Evolutionary conservation across 2,329 filamentous ascomycete species (phyloP).

Genomic region (Aspergillus sp.): DNA sequence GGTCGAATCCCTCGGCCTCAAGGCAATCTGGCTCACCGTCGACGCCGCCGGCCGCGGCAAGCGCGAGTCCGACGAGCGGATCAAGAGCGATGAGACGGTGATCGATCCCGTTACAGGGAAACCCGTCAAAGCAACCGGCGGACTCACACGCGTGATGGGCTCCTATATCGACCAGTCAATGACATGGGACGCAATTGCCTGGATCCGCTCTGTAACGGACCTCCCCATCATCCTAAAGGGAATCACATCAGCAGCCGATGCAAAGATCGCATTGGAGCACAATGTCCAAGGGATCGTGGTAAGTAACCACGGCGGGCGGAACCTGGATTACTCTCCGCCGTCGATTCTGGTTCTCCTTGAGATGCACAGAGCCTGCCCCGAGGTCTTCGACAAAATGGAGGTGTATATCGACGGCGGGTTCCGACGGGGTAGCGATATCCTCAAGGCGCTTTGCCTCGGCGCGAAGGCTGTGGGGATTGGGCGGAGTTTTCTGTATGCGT

Average conservation of each 20-base stretch:
- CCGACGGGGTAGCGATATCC: slow-evolving; percentile 49
- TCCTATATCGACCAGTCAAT: slow-evolving; percentile 58
- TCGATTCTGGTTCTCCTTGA: slow-evolving; percentile 58
- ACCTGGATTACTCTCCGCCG: slow-evolving; percentile 57
- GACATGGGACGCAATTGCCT: slow-evolving; percentile 58
- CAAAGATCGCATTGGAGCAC: slow-evolving; percentile 53
- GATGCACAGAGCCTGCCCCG: slow-evolving; percentile 55
- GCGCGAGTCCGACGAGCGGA: slow-evolving; percentile 61
- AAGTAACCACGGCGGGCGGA: slow-evolving; percentile 63
- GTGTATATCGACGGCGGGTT: slow-evolving; percentile 61
- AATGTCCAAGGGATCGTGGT: slow-evolving; percentile 60
- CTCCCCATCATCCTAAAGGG: slow-evolving; percentile 63
- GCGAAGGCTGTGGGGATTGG: slow-evolving; percentile 11
- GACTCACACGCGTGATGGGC: slow-evolving; percentile 57
- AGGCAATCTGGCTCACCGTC: slow-evolving; percentile 58
- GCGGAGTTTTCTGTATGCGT: slow-evolving; percentile 8
- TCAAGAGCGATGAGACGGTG: slow-evolving; percentile 46
- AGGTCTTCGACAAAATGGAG: slow-evolving; percentile 56
- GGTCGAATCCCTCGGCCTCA: slow-evolving; percentile 26
- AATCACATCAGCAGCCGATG: slow-evolving; percentile 61
- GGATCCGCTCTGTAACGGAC: slow-evolving; percentile 52
- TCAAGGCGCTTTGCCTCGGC: slow-evolving; percentile 12
- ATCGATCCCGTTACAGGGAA: slow-evolving; percentile 48
- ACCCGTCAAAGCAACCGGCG: slow-evolving; percentile 59
- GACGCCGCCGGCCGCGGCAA: slow-evolving; percentile 60